phyloP scores from a whole-genome alignment of 805 yeast genomes.

The Candida vartiovaarae region DNA sequence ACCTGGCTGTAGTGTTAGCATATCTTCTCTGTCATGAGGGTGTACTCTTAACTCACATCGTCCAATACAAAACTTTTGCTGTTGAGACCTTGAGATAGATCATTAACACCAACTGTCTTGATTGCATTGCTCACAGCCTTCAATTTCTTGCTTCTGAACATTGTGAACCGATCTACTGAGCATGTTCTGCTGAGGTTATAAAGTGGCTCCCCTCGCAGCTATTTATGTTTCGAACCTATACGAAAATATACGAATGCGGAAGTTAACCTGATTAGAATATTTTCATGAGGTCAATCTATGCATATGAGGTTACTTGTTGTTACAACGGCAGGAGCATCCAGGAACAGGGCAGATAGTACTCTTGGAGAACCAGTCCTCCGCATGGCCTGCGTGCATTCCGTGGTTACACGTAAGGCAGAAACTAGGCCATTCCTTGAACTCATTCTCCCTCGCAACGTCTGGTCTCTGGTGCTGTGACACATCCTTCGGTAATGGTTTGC shows the following conservation, averaged over 20 bases:
- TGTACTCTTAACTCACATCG: conserved; percentile 19
- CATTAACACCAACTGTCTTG: conserved; percentile 25
- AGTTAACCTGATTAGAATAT: too few species aligned
- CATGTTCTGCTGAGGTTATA: not conserved
- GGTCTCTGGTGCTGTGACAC: conserved; percentile 5
- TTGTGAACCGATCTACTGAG: conserved; percentile 3
- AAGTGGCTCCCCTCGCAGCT: not conserved
- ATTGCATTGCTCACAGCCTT: conserved; percentile 28
- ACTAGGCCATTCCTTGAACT: conserved; percentile 78
- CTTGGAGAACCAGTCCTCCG: conserved; percentile 90
- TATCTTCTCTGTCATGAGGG: too few species aligned
- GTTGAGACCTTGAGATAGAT: conserved; percentile 23
- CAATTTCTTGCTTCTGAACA: conserved; percentile 29
- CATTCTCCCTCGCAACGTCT: conserved; percentile 17
- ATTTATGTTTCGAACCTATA: too few species aligned
- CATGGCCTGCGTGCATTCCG: conserved; percentile 93
- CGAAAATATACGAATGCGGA: too few species aligned
- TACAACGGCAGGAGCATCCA: conserved; percentile 81
- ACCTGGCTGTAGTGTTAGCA: conserved; percentile 8
- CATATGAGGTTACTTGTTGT: conserved; percentile 31
- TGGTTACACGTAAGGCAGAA: conserved; percentile 89
- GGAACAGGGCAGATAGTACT: conserved; percentile 92
- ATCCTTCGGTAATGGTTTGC: conserved; percentile 47
- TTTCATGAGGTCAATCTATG: too few species aligned
- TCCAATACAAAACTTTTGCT: conserved; percentile 27